Evolutionary conservation across 768 basidiomycete species (phyloP).

Genomic region (Amanita thiersii): DNA sequence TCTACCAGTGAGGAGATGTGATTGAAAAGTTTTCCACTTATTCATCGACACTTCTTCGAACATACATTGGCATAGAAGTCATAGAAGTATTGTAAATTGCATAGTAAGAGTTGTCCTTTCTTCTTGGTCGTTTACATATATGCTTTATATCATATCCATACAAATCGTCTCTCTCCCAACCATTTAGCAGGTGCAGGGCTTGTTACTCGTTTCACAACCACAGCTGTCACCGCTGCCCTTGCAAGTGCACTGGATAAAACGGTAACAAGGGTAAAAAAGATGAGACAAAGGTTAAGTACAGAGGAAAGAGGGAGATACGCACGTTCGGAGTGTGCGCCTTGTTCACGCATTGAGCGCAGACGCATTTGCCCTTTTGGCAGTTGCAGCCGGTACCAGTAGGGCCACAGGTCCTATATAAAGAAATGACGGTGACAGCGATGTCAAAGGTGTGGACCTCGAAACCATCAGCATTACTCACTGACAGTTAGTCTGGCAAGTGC

Average conservation of each 20-base stretch:
- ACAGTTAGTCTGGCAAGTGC: slow-evolving; percentile 25
- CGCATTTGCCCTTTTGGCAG: slow-evolving; percentile 26
- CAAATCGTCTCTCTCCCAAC: not conserved
- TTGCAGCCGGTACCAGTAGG: slow-evolving; percentile 27
- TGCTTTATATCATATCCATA: not conserved
- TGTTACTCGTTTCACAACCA: slow-evolving; percentile 21
- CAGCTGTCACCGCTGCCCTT: slow-evolving; percentile 18
- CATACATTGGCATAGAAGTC: not conserved
- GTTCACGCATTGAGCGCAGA: slow-evolving; percentile 27
- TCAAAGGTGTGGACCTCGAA: slow-evolving; percentile 11
- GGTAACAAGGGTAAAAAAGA: not conserved
- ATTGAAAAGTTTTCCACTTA: not conserved
- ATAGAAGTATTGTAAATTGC: not conserved
- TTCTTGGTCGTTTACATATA: no score
- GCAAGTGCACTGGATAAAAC: slow-evolving; percentile 24
- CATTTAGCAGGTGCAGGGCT: slow-evolving; percentile 24
- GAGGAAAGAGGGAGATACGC: not conserved
- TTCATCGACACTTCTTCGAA: not conserved
- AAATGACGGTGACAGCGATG: not conserved
- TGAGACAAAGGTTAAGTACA: no score
- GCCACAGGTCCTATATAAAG: slow-evolving; percentile 23
- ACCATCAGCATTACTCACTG: not conserved
- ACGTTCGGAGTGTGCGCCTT: slow-evolving; percentile 30
- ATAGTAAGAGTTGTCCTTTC: no score
- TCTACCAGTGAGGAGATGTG: not conserved